Evolutionary conservation across 129 eudicot species (phyloP), one percentile per base, ranked within the genome.

Genomic region (Tagetes patula): DNA sequence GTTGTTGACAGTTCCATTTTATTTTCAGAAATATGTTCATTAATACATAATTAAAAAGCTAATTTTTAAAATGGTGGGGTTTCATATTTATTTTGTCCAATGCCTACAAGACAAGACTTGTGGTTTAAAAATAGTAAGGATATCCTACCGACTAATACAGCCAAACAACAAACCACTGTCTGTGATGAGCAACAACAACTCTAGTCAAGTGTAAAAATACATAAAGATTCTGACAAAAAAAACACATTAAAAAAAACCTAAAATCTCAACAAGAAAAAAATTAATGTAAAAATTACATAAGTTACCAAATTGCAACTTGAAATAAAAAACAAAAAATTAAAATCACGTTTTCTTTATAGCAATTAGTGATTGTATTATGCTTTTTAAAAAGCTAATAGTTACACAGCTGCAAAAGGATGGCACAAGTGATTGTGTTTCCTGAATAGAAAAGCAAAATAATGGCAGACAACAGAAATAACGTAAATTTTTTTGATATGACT

Each of bases 381-480:
- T 61, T 40, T 62, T 4, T 0, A 62, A 69, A 77, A 62, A 71
- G 39, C 20, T 37, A 37, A 67, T 45, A 67, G 75, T 69, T 77
- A 43, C 75, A 27, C 38, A 41, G n/a, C 32, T 49, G 61, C 42
- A 71, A 64, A 70, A 53, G 50, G 41, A 71, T 52, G 71, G 45
- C 67, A 47, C 52, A 63, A 32, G 48, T 40, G 72, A 63, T 12
- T 61, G 1, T 33, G 47, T 34, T 20, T 33, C 20, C 1, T 65
- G 48, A 4, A 61, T 37, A 60, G 11, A 58, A 77, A 46, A 71
- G 72, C 12, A 32, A 71, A 32, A 6, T 70, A 63, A 66, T 78
- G 86, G 85, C 84, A 85, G 86, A 68, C 87, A 90, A 69, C 41
- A 39, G 53, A 77, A 67, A 67, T 61, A 48, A 79, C 65, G 47